Evolutionary conservation across 73 alveolate genomes (phyloP), one percentile per base, ranked within the genome.

Genomic region (Blepharisma stoltei): DNA sequence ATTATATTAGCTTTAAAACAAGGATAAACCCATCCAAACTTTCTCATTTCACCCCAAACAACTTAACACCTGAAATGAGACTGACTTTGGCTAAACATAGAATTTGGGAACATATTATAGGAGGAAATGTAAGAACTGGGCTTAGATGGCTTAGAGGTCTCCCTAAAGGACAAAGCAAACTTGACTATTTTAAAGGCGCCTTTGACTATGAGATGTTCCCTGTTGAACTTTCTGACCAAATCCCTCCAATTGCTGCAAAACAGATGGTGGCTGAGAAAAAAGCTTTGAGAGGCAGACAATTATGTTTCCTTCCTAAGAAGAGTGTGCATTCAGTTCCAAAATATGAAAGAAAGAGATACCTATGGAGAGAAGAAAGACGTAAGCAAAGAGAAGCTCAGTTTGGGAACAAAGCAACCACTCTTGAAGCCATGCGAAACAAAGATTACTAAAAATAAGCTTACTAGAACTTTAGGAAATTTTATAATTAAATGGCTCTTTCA

Each of bases 81-180:
- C 43, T 87, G 76, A 21, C 47, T 67, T 69, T 87, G 5, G 86
- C 94, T 7, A 83, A 86, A 55, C 77, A 78, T 75, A 52, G 94
- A 54, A 87, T 87, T 43, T 87, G 94, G 94, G 90, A 88, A 0
- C 60, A 83, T 50, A 71, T 83, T 11, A 87, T 87, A 11, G 94
- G 94, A 6, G 88, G 89, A 27, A 70, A 70, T 38, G 78, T 21
- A 43, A 65, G 85, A 54, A 43, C 86, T 20, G 90, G 90, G 11
- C 0, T 14, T 0, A 60, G 73, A 60, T n/a, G 0, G 0, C 46
- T 38, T 14, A 60, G 45, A 60, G 5, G 3, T 14, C 1, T 38
- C 0, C 23, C 18, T 8, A 14, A 14, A 60, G 48, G 45, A 14
- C 46, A 60, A 20, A 38, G 49, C 49, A 60, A 14, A 47, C 14